These are phyloP conservation scores for Eucalyptus fibrosa DNA, from an alignment of 345 rosid genomes.

Conservation along the genomic window DNA sequence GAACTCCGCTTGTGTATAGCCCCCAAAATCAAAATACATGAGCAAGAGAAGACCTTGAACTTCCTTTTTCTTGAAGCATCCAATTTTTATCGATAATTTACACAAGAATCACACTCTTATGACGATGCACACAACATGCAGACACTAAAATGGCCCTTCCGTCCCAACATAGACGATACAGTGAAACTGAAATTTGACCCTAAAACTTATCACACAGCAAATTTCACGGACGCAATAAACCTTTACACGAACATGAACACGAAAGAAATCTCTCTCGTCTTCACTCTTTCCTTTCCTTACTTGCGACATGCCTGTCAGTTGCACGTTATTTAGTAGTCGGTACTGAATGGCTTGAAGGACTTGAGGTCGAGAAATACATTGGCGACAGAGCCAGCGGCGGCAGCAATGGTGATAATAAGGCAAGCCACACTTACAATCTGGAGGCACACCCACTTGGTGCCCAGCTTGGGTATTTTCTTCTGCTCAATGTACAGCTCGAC, in stretches of 20 bases:
- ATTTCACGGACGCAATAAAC: background rate
- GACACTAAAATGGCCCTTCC: background rate
- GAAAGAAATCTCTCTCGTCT: background rate
- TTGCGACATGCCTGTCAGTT: background rate
- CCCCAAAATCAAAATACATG: background rate
- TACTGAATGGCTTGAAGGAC: slow-evolving; percentile 9
- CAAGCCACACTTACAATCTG: no score
- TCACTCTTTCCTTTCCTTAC: background rate
- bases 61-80: background rate
- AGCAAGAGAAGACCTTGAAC: background rate
- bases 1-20: background rate
- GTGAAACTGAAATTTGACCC: background rate
- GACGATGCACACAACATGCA: background rate
- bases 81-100: background rate
- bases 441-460: no score
- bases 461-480: no score
- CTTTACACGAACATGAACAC: background rate
- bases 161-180: background rate
- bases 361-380: slow-evolving; percentile 22
- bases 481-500: no score
- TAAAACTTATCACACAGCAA: background rate
- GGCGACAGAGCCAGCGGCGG: slow-evolving; percentile 51
- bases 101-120: background rate
- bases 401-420: background rate
- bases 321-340: background rate